phyloP scores from a whole-genome alignment of 495 filamentous ascomycete species.

The Penicillium arizonense region DNA sequence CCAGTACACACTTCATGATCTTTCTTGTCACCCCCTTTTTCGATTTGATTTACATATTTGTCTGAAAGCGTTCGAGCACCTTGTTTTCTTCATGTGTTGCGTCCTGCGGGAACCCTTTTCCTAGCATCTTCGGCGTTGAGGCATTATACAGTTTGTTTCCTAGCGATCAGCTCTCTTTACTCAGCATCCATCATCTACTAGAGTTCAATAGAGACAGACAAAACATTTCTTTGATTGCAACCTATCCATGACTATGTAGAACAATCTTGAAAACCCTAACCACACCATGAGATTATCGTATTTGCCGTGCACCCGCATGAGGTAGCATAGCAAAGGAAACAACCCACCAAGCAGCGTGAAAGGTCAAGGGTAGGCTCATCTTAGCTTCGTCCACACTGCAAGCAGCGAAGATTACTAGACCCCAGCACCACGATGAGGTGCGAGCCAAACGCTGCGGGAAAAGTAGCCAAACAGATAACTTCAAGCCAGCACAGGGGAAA shows the following conservation, averaged over 20 bases:
- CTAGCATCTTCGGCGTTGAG: not conserved
- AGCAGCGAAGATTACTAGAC: conserved; percentile 5
- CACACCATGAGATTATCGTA: not conserved
- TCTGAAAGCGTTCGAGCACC: conserved; percentile 3
- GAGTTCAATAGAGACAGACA: not conserved
- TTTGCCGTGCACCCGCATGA: not conserved
- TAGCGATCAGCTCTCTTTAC: not conserved
- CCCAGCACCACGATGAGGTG: conserved; percentile 14
- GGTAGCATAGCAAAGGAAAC: no score
- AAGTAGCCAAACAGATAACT: conserved; percentile 2
- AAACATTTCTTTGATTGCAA: no score
- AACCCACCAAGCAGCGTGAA: no score
- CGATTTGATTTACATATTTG: not conserved
- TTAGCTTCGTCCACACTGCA: conserved; percentile 1
- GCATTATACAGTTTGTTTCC: not conserved
- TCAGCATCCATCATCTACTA: not conserved
- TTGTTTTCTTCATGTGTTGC: not conserved
- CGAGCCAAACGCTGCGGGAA: conserved; percentile 11
- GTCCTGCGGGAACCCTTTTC: not conserved
- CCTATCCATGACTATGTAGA: no score
- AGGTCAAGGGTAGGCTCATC: not conserved
- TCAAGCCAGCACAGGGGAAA: not conserved
- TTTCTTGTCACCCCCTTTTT: not conserved
- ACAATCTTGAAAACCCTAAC: no score
- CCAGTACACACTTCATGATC: not conserved